A percentile compares a stretch with the other conserved stretches of the same genome.
Evolutionary conservation across 2,329 filamentous ascomycete species (phyloP).

Genomic region (Cercospora canescens): DNA sequence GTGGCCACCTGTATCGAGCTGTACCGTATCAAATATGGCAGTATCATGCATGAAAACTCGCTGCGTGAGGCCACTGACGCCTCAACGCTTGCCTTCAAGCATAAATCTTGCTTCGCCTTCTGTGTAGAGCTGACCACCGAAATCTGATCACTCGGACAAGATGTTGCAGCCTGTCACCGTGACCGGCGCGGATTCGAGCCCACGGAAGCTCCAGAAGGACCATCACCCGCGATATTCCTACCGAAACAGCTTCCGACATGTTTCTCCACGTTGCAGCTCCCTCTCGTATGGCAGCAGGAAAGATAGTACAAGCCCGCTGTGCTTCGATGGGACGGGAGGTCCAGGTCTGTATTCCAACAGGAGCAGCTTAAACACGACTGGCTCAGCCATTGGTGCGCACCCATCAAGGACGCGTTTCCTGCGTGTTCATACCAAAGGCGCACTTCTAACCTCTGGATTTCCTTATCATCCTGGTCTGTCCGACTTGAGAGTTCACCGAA

Average conservation of each 20-base stretch:
- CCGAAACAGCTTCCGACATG: background rate
- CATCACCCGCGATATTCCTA: background rate
- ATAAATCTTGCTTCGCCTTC: background rate
- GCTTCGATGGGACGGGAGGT: background rate
- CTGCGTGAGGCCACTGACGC: background rate
- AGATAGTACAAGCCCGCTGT: background rate
- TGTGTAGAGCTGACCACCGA: background rate
- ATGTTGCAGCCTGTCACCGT: constrained; percentile 2
- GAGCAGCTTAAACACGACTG: background rate
- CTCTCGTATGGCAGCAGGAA: background rate
- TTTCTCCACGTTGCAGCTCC: background rate
- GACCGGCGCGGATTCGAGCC: background rate
- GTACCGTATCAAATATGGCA: background rate
- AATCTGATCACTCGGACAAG: background rate
- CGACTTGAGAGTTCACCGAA: constrained; percentile 27
- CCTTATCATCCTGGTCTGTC: constrained; percentile 28
- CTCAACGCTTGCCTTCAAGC: background rate
- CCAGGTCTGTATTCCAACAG: background rate
- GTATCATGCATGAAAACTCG: background rate
- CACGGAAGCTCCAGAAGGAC: constrained; percentile 4
- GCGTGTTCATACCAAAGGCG: constrained; percentile 24
- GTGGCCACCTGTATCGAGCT: background rate
- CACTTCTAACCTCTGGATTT: constrained; percentile 26
- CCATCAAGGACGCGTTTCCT: constrained; percentile 10
- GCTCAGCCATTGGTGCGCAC: background rate